Conservation (phyloP, 176 grass and related monocot species). For the Carex scoparia region DNA sequence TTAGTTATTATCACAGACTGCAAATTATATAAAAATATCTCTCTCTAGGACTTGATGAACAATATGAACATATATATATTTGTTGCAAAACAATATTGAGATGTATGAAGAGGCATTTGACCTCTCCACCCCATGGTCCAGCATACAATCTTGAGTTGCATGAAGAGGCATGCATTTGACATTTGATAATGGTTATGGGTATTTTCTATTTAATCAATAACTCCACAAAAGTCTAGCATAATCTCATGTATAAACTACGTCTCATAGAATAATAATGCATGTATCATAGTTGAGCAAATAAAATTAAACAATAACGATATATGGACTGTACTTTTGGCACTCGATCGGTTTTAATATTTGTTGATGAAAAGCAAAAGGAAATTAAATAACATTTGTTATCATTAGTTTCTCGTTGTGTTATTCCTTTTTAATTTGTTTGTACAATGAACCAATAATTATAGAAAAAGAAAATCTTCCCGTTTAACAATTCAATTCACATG, state of each 20-base stretch:
- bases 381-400: background rate
- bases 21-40: too few species aligned
- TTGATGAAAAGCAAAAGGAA: background rate
- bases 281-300: background rate
- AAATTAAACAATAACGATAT: background rate
- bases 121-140: background rate
- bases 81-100: background rate
- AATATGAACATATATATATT: background rate
- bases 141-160: background rate
- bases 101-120: background rate
- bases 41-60: background rate
- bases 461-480: background rate
- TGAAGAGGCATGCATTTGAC: background rate
- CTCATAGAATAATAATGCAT: background rate
- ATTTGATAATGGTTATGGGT: background rate
- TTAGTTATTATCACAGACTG: too few species aligned
- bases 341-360: background rate
- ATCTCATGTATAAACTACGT: background rate
- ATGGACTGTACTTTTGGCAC: background rate
- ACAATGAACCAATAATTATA: background rate
- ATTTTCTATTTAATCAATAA: background rate
- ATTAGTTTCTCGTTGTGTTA: background rate
- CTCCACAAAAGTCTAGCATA: background rate
- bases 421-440: conserved; percentile 4
- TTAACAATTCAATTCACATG: background rate